A percentile compares a stretch with the other conserved stretches of the same genome.
These are phyloP conservation scores for Clarireedia hainanense DNA, from an alignment of 2,329 filamentous ascomycete species.

Conservation along the genomic window DNA sequence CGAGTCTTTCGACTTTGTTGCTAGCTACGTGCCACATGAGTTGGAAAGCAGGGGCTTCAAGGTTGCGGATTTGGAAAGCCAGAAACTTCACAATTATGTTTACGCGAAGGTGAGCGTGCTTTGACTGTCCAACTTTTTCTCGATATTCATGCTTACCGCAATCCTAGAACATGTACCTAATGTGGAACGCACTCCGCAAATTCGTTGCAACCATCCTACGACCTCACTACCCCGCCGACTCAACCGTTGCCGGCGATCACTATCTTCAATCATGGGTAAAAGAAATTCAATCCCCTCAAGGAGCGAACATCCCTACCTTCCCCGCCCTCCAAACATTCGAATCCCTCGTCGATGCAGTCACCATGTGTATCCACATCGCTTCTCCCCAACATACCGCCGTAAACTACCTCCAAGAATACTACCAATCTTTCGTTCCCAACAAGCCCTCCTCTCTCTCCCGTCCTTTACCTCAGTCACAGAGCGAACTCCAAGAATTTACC, in stretches of 20 bases:
- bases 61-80: not conserved
- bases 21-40: not conserved
- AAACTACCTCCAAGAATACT: slow-evolving; percentile 45
- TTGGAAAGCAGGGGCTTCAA: not conserved
- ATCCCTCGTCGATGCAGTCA: slow-evolving; percentile 33
- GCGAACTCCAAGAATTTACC: not conserved
- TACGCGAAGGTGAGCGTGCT: not conserved
- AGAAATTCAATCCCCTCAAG: not conserved
- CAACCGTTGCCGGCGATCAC: not conserved
- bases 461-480: not conserved
- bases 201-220: not conserved
- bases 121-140: not conserved
- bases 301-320: not conserved
- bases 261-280: not conserved
- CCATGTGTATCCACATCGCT: slow-evolving; percentile 46
- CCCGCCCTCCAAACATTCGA: not conserved
- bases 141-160: not conserved
- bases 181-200: not conserved
- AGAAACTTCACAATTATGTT: not conserved
- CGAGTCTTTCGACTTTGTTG: slow-evolving; percentile 2
- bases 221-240: not conserved
- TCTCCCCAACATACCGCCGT: slow-evolving; percentile 42
- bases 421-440: slow-evolving; percentile 36
- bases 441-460: not conserved
- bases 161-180: not conserved